Evolutionary conservation across 2,329 filamentous ascomycete genomes (phyloP).

Genomic region (Atkinsonella hypoxylon): DNA sequence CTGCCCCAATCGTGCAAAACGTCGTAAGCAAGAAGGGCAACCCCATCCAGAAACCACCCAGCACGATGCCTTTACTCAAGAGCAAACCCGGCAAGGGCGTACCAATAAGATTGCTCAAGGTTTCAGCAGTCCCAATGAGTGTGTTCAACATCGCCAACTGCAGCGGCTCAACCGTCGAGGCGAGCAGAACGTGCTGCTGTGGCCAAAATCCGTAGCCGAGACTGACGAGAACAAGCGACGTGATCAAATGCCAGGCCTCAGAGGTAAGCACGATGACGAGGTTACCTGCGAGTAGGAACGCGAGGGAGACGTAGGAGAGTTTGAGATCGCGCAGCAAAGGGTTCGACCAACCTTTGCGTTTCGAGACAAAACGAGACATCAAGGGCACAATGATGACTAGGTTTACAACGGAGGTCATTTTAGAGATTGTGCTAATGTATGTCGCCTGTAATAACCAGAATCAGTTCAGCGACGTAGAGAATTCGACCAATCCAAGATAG

Average conservation of each 20-base stretch:
- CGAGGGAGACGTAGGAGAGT: background rate
- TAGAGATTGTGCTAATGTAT: background rate
- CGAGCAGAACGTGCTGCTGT: background rate
- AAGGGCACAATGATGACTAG: background rate
- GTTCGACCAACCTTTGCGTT: background rate
- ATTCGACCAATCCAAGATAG: background rate
- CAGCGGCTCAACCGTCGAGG: background rate
- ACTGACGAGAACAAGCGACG: background rate
- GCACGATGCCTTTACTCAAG: background rate
- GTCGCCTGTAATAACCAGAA: background rate
- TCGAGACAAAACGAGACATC: background rate
- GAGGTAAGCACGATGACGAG: background rate
- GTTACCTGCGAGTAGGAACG: background rate
- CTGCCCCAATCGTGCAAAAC: background rate
- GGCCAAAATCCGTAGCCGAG: background rate
- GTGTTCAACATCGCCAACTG: background rate
- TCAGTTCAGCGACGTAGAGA: background rate
- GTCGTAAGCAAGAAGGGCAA: background rate
- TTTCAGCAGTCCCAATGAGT: background rate
- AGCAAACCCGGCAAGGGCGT: background rate
- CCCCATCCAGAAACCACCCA: background rate
- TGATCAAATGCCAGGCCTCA: background rate
- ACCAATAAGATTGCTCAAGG: background rate
- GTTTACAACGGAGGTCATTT: background rate
- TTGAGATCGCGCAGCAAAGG: background rate